phyloP scores from a whole-genome alignment of 2,329 filamentous ascomycete species.

The Hymenotorrendiella dingleyae region DNA sequence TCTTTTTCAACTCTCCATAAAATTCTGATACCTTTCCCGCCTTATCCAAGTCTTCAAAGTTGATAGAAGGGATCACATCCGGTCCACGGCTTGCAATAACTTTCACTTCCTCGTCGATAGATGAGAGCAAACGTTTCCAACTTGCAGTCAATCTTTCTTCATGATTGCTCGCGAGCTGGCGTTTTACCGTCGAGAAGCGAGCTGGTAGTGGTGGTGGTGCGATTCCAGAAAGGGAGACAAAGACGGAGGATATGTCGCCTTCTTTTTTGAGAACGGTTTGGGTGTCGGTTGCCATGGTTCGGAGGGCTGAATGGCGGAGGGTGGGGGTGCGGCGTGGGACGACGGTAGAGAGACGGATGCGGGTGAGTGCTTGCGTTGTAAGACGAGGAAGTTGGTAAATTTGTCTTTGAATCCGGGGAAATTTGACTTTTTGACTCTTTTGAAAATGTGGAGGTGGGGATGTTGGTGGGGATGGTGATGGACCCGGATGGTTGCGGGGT shows the following conservation, averaged over 20 bases:
- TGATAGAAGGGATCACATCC: conserved; percentile 46
- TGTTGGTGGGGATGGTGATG: too few species aligned
- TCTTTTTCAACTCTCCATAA: conserved; percentile 15
- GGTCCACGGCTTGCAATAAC: conserved; percentile 40
- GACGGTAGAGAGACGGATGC: too few species aligned
- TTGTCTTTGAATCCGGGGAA: too few species aligned
- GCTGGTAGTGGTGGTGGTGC: conserved; percentile 43
- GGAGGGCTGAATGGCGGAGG: too few species aligned
- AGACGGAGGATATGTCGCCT: conserved; percentile 58
- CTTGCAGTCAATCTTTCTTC: conserved; percentile 42
- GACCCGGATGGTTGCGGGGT: too few species aligned
- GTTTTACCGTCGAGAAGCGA: conserved; percentile 51
- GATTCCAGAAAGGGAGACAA: conserved; percentile 50
- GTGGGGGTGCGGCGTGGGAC: too few species aligned
- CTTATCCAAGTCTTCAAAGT: conserved; percentile 39
- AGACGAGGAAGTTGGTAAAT: too few species aligned
- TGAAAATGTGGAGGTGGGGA: too few species aligned
- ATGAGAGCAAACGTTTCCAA: conserved; percentile 43
- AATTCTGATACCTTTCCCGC: conserved; percentile 11
- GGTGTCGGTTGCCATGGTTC: too few species aligned
- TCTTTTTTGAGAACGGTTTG: conserved; percentile 40
- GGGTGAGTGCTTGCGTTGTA: too few species aligned
- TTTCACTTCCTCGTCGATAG: conserved; percentile 42
- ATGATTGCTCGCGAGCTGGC: conserved; percentile 43
- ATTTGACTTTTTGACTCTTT: too few species aligned